Base-by-base conservation (phyloP, 2,329 filamentous ascomycete species). In the Fonsecaea pedrosoi region DNA sequence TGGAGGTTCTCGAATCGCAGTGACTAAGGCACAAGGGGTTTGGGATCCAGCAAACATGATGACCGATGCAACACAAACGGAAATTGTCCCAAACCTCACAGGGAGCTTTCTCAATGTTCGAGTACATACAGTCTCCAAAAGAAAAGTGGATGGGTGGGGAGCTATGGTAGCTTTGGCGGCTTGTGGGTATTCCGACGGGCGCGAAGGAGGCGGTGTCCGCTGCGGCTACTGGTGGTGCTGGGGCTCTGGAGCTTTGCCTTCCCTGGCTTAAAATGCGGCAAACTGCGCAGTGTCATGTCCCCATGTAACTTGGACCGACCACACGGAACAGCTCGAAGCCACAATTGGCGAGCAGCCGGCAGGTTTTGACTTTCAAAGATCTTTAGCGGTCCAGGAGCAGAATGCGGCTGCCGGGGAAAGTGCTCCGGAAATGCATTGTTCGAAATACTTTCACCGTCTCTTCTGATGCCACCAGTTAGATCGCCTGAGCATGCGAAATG, bases 151-250 rank as follows among this genome's bases (percentile, higher is more conserved):
- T 55, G 42, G 18, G 56, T 65, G 54, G 48, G 54, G 66, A 54
- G 64, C 58, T 10, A 18, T 25, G 15, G 40, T 66, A 61, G 68
- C 60, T 61, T 59, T 32, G 37, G 30, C 68, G 68, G 68, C 54
- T 68, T 66, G 68, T 68, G 68, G 68, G 63, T 25, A 70, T 68
- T 37, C 68, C 68, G 68, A 32, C 68, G 65, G 68, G 37, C 56
- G 56, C 40, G 58, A 68, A 53, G 57, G 65, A 64, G 37, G 60
- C 60, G 65, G 65, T 60, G 65, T 45, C 68, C 65, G 56, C 54
- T 58, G 65, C 58, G 66, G 62, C 65, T 60, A 8, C 45, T 50
- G 45, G 45, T 42, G 40, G 38, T 12, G 18, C 4, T 59, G 57
- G 48, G 45, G 45, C 58, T 60, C 18, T 30, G 12, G 57, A 21